phyloP scores from a whole-genome alignment of 1,139 yeast species.

The Sugiyamaella novakii region DNA sequence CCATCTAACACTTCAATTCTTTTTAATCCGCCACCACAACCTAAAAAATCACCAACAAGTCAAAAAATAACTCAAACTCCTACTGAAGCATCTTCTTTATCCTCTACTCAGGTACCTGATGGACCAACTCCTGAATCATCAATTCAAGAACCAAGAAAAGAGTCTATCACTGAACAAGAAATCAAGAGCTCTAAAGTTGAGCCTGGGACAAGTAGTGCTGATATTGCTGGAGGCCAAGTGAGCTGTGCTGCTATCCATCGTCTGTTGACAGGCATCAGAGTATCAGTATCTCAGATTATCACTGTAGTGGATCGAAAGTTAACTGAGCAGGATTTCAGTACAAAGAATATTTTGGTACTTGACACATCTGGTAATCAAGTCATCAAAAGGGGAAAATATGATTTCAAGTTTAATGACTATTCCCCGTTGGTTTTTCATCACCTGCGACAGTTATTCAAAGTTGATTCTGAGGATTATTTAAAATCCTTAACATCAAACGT shows the following conservation, averaged over 20 bases:
- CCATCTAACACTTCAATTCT: too few relatives aligned
- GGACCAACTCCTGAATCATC: too few relatives aligned
- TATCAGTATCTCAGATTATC: conserved; percentile 83
- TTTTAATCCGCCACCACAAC: too few relatives aligned
- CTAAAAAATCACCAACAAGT: conserved; percentile 11
- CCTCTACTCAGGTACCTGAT: too few relatives aligned
- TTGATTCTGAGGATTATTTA: conserved; percentile 95
- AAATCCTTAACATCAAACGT: conserved; percentile 91
- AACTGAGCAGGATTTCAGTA: conserved; percentile 66
- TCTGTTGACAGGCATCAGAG: conserved; percentile 95
- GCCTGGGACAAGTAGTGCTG: too few relatives aligned
- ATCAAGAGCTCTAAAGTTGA: conserved; percentile 58
- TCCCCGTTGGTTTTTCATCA: conserved; percentile 93
- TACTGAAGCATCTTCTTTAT: conserved; percentile 20
- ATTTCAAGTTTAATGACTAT: conserved; percentile 95
- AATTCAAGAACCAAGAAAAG: too few relatives aligned
- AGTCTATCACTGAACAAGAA: conserved; percentile 14
- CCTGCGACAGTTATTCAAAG: conserved; percentile 71
- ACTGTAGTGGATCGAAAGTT: conserved; percentile 82
- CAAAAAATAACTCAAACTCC: conserved; percentile 9
- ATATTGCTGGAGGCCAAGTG: conserved; percentile 88
- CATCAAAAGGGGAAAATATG: conserved; percentile 92
- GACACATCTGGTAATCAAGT: conserved; percentile 85
- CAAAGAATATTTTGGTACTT: conserved; percentile 77
- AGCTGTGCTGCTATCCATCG: conserved; percentile 94